These are phyloP conservation scores for Chalciporus sp. DNA, from an alignment of 1,284 basidiomycete genomes.

Conservation along the genomic window DNA sequence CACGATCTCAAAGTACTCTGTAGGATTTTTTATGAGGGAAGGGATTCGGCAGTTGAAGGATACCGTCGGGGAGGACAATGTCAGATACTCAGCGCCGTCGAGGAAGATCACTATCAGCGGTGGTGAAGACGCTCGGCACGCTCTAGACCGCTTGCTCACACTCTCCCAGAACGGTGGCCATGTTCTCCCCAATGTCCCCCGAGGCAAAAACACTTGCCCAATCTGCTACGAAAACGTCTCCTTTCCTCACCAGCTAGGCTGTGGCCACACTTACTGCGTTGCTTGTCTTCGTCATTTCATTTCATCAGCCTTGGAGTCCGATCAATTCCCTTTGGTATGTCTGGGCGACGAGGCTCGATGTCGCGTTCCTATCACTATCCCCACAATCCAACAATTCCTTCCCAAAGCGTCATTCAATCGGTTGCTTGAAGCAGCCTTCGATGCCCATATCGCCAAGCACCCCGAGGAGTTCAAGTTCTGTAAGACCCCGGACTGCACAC, in stretches of 20 bases:
- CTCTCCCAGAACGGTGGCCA: slow-evolving; percentile 36
- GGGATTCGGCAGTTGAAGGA: slow-evolving; percentile 50
- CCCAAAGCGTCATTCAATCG: slow-evolving; percentile 43
- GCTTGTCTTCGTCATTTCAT: slow-evolving; percentile 55
- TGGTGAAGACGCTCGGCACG: slow-evolving; percentile 49
- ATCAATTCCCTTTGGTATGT: slow-evolving; percentile 53
- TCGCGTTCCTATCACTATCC: slow-evolving; percentile 48
- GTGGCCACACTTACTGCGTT: slow-evolving; percentile 56
- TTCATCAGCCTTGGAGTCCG: slow-evolving; percentile 44
- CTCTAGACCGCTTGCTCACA: slow-evolving; percentile 43
- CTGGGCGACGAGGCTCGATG: slow-evolving; percentile 53
- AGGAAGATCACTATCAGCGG: slow-evolving; percentile 47
- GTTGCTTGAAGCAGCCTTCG: slow-evolving; percentile 45
- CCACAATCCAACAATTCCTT: slow-evolving; percentile 50
- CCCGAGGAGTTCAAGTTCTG: too few relatives aligned
- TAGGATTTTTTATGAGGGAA: slow-evolving; percentile 51
- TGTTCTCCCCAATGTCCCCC: slow-evolving; percentile 7
- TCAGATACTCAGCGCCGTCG: slow-evolving; percentile 41
- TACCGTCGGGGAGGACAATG: slow-evolving; percentile 51
- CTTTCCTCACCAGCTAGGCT: slow-evolving; percentile 47
- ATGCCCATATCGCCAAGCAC: too few relatives aligned
- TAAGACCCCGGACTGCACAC: too few relatives aligned
- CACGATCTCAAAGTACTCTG: slow-evolving; percentile 36
- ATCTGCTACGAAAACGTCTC: slow-evolving; percentile 51
- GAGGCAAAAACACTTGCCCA: slow-evolving; percentile 43